Evolutionary conservation across 1,139 yeast genomes (phyloP).

Genomic region (Kodamaea alishanica): DNA sequence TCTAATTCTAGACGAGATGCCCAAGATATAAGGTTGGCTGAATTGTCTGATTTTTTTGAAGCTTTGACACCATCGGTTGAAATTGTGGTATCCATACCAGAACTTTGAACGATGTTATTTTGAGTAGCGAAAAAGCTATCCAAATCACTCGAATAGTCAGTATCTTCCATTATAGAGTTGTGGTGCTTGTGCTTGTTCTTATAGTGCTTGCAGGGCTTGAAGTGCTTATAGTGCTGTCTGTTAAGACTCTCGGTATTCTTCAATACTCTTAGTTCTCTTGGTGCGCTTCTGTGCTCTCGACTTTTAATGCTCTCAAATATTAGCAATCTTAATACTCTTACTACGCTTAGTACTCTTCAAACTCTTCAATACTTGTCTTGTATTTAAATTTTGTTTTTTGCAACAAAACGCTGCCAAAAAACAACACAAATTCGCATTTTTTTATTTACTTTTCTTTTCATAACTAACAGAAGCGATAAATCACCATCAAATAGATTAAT

Average conservation of each 20-base stretch:
- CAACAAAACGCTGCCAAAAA: conserved; percentile 4
- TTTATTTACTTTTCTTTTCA: neutral
- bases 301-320: no score
- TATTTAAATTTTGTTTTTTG: conserved; percentile 2
- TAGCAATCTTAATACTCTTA: no score
- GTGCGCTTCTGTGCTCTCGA: no score
- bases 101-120: conserved; percentile 1
- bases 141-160: conserved; percentile 21
- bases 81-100: conserved; percentile 2
- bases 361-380: neutral
- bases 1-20: conserved; percentile 35
- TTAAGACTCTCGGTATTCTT: neutral
- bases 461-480: conserved; percentile 1
- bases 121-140: conserved; percentile 11
- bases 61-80: neutral
- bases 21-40: conserved; percentile 20
- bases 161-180: conserved; percentile 11
- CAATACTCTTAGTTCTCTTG: no score
- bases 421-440: no score
- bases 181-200: neutral
- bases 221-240: neutral
- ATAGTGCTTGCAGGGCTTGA: neutral
- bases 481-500: conserved; percentile 2
- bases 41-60: neutral
- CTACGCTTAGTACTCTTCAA: neutral